Evolutionary conservation across 202 grass and related monocot genomes (phyloP).

Genomic region (Zizania palustris): DNA sequence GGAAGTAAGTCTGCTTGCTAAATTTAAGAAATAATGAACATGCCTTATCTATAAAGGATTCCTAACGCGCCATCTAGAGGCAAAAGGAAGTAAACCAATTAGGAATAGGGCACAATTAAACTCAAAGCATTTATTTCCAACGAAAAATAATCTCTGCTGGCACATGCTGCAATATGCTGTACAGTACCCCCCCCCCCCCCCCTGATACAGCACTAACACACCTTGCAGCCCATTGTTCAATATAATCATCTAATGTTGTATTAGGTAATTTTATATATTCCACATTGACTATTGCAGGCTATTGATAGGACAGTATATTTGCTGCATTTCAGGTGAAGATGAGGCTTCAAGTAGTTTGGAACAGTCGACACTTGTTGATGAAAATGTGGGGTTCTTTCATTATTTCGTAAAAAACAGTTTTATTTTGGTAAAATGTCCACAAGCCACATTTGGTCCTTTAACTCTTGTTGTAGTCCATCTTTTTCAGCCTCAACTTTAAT

Average conservation of each 20-base stretch:
- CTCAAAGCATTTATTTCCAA: neutral
- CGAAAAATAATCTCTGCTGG: neutral
- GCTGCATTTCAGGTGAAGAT: slow-evolving; percentile 74
- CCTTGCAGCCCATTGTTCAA: neutral
- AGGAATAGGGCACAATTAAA: neutral
- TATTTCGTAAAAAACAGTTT: neutral
- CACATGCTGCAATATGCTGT: too few species aligned
- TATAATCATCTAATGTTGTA: neutral
- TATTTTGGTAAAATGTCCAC: neutral
- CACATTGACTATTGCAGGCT: slow-evolving; percentile 3
- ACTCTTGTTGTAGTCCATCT: neutral
- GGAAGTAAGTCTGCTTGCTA: neutral
- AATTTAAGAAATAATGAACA: neutral
- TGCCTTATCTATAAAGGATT: neutral
- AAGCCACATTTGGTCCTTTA: neutral
- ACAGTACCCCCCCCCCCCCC: neutral
- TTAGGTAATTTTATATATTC: neutral
- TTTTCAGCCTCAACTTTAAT: neutral
- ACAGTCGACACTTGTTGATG: slow-evolving; percentile 57
- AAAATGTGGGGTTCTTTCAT: slow-evolving; percentile 54
- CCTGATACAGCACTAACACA: neutral
- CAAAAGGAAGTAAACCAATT: neutral
- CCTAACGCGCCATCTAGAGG: neutral
- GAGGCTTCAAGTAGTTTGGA: slow-evolving; percentile 68
- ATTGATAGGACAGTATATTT: slow-evolving; percentile 25